Percentiles rank a stretch among this genome's conserved stretches.
These are phyloP conservation scores for Athelia sp. DNA, from an alignment of 1,284 basidiomycete genomes.

Conservation along the genomic window DNA sequence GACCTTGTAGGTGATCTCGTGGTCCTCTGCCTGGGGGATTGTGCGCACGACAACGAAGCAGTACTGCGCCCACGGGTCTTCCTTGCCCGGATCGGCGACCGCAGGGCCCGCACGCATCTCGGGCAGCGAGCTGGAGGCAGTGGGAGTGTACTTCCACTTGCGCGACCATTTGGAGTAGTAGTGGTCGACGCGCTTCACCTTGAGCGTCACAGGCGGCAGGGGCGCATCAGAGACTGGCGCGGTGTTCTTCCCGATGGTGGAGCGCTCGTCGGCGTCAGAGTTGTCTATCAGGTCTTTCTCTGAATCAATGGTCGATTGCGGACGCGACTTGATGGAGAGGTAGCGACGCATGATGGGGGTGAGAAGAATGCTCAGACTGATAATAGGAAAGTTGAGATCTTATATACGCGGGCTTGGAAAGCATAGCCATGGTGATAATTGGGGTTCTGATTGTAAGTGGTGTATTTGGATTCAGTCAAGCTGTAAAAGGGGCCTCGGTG, in stretches of 20 bases:
- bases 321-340: conserved; percentile 15
- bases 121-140: background rate
- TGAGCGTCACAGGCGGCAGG: conserved; percentile 37
- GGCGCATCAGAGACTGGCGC: conserved; percentile 25
- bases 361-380: conserved; percentile 1
- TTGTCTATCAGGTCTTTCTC: conserved; percentile 1
- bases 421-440: too few species aligned
- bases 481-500: too few species aligned
- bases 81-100: background rate
- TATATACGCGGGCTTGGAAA: too few species aligned
- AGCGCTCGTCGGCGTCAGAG: conserved; percentile 23
- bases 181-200: conserved; percentile 53
- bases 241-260: conserved; percentile 24
- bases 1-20: conserved; percentile 41
- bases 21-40: conserved; percentile 27
- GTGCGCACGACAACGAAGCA: conserved; percentile 40
- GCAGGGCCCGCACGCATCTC: too few species aligned
- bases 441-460: too few species aligned
- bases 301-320: background rate
- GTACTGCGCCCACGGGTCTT: background rate
- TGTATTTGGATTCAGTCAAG: too few species aligned
- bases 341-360: conserved; percentile 21
- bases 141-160: background rate
- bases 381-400: too few species aligned
- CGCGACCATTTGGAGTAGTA: conserved; percentile 46